Evolutionary conservation across 176 grass and related monocot species (phyloP), one percentile per base, ranked within the genome.

Genomic region (Chrysopogon serrulatus): DNA sequence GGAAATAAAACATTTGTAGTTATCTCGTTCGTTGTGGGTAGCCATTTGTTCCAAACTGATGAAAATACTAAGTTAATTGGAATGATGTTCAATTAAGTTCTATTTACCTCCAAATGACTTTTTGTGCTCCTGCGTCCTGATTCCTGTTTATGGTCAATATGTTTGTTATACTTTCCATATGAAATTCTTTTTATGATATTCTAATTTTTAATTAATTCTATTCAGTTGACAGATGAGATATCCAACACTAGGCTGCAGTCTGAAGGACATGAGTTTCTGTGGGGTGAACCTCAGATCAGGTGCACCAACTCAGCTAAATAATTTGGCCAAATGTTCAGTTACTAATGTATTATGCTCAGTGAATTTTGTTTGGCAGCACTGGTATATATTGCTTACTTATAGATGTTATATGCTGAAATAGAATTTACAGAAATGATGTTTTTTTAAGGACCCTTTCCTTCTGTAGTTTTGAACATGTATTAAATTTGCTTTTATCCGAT

Each of bases 141-240:
- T 36, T 30, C 14, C 34, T 78, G 40, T 41, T 16, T 18, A 48
- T 76, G 2, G 5, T 71, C 36, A 48, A 14, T 24, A 73, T 65
- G 23, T n/a, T 54, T 71, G 4, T 23, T 43, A 60, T 63, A 41
- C 10, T 85, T 77, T 10, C 23, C 10, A 36, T 21, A 10, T 40
- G 64, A 48, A 40, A 65, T 43, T 63, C 18, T 82, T 64, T 62
- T 47, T 23, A n/a, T 83, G 23, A 31, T 78, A n/a, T 67, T 71
- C 32, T 90, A 63, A 78, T 35, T 64, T 71, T 82, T 60, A 60
- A 60, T 23, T 68, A 76, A 57, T 89, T 86, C 80, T 54, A 66
- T 64, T 85, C 90, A 97, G 95, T 78, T 85, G 15, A 54, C 71
- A 76, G 89, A 87, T 77, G 80, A 72, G 42, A 71, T 42, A n/a